Base-by-base conservation (phyloP, 441 rosid genomes). In the Kokia cookei region DNA sequence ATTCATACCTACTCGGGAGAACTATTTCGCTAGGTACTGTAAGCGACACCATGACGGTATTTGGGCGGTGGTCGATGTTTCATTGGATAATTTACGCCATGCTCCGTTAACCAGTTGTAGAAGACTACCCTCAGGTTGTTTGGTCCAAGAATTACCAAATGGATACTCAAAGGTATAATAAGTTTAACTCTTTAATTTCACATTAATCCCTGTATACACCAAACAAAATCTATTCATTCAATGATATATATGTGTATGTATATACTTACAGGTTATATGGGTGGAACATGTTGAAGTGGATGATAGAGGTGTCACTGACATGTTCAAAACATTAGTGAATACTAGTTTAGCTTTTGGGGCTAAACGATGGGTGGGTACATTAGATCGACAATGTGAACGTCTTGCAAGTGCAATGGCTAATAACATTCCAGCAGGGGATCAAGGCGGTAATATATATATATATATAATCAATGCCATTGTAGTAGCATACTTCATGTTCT, bases 41-140 rank as follows among this genome's bases (percentile, higher is more conserved):
- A 96, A 96, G 76, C 96, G 88, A 74, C 97, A 92, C 22, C 75
- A 69, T 2, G 96, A 96, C 27, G 97, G 98, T 40, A 85, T 88
- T 27, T 96, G 99, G 99, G 99, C 97, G 17, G 97, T 96, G 26
- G 98, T 93, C 32, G 99, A 96, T 83, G 97, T 96, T 66, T 91
- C 97, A 27, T 82, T 96, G 68, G 99, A 96, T 72, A 92, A 79
- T 71, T 75, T 93, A 43, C 84, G 87, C 64, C 88, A 90, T 3
- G 80, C 77, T 72, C 84, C 88, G 0, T 76, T 80, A 48, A 80
- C 88, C 7, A 92, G 86, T 80, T 53, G 87, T 26, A 81, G 97
- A 78, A 89, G 97, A 84, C 88, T 98, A 84, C 97, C 98, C 24
- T 96, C 99, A 0, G 99, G 99, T 67, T 93, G 99, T 78, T 79